Base-by-base conservation (phyloP, 140 eudicot genomes). In the Oenanthe javanica region DNA sequence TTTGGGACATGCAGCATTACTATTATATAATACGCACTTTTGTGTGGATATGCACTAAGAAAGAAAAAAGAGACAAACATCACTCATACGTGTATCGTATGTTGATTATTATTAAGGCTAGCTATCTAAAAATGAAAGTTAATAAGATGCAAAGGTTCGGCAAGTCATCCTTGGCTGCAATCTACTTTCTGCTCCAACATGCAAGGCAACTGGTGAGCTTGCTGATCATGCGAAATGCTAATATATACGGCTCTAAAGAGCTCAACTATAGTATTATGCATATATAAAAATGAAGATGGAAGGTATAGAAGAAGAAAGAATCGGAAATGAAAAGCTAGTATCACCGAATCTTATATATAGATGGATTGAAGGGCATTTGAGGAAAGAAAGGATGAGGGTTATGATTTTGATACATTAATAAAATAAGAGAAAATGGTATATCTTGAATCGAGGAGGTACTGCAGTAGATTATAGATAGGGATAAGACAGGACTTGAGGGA, bases 151-250 rank as follows among this genome's bases (percentile, higher is more conserved):
- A n/a, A 49, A 70, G 61, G 66, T 83, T 77, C 90, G 94, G 90
- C 94, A 90, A 88, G 92, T 90, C 94, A 90, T 90, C 92, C 94
- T 88, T 90, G 94, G 94, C 94, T 90, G 90, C 94, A 86, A 38
- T 64, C 82, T 63, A 59, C 57, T 81, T 87, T 87, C 79, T 85
- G 83, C 51, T 13, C 85, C 85, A 61, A 81, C 92, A 88, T 87
- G 94, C 59, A 76, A 90, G 87, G 77, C 94, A 75, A 78, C 81
- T 81, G 88, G 91, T 87, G 90, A 87, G 80, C 73, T 42, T 36
- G 66, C 12, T 57, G 55, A 23, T 38, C 50, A 42, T 42, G 13
- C 0, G 18, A 16, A 64, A 11, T 14, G 45, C 18, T n/a, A n/a
- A n/a, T n/a, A 64, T 9, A 25, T 27, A 4, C 72, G n/a, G n/a